Conservation (phyloP, 257 asterid species). For the Marsdenia floribunda region DNA sequence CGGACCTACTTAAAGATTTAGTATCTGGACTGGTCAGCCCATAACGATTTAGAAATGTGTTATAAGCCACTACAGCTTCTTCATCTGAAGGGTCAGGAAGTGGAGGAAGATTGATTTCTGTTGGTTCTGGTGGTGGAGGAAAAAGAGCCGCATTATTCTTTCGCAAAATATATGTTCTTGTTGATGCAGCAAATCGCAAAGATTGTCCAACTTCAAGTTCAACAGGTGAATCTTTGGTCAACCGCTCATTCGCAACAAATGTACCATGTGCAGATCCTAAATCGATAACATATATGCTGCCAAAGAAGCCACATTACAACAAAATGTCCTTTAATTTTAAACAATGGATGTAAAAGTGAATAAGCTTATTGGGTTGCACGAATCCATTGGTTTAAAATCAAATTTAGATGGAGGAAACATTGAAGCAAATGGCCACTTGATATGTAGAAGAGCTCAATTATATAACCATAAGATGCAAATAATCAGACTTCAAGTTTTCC, state of each 20-base stretch:
- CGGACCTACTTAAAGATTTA: constrained; percentile 25
- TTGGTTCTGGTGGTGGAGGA: constrained; percentile 54
- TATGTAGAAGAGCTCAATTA: neutral
- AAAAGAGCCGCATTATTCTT: constrained; percentile 74
- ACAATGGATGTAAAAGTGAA: neutral
- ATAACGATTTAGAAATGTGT: constrained; percentile 69
- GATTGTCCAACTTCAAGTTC: constrained; percentile 95
- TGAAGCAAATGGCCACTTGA: neutral
- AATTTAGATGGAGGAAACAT: neutral
- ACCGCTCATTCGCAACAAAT: constrained; percentile 91
- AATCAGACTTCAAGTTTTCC: neutral
- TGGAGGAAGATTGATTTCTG: constrained; percentile 69
- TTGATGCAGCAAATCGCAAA: constrained; percentile 89
- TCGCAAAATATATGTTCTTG: constrained; percentile 74
- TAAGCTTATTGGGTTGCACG: neutral
- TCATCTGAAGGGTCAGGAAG: constrained; percentile 85
- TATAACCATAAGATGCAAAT: neutral
- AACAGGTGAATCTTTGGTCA: constrained; percentile 76
- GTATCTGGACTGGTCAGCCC: constrained; percentile 50
- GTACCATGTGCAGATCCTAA: constrained; percentile 99
- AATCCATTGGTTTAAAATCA: neutral
- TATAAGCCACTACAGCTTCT: constrained; percentile 86
- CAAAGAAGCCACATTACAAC: constrained; percentile 18
- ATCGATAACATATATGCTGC: constrained; percentile 87
- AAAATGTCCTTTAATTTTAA: neutral